Conservation (phyloP, 345 rosid species). For the Aquilaria sinensis region DNA sequence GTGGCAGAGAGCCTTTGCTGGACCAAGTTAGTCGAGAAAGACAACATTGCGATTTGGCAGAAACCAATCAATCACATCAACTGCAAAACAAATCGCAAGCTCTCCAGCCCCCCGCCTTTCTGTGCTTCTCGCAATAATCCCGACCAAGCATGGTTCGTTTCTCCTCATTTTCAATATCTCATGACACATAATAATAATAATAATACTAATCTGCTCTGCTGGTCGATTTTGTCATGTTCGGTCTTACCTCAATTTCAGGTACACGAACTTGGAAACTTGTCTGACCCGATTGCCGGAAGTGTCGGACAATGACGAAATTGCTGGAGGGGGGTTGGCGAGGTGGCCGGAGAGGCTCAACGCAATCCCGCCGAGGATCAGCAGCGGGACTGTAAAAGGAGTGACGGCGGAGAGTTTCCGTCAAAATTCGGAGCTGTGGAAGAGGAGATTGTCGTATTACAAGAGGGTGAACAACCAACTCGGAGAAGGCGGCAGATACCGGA, state of each 20-base stretch:
- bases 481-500: slow-evolving; percentile 42
- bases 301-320: slow-evolving; percentile 21
- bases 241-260: slow-evolving; percentile 27
- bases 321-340: slow-evolving; percentile 43
- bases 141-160: slow-evolving; percentile 41
- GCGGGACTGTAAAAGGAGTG: slow-evolving; percentile 37
- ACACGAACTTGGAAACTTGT: slow-evolving; percentile 52
- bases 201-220: not conserved
- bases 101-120: slow-evolving; percentile 36
- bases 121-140: slow-evolving; percentile 34
- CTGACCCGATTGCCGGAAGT: slow-evolving; percentile 49
- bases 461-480: slow-evolving; percentile 43
- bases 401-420: slow-evolving; percentile 28
- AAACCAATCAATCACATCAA: slow-evolving; percentile 55
- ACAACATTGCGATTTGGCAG: slow-evolving; percentile 61
- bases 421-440: slow-evolving; percentile 39
- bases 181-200: too few relatives aligned
- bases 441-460: slow-evolving; percentile 45
- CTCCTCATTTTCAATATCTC: too few relatives aligned
- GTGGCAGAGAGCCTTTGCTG: slow-evolving; percentile 50
- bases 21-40: slow-evolving; percentile 45
- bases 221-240: too few relatives aligned
- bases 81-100: slow-evolving; percentile 28
- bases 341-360: slow-evolving; percentile 54
- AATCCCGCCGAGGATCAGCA: slow-evolving; percentile 53